phyloP scores from a whole-genome alignment of 1,139 yeast species.

The Taphrina betulina region DNA sequence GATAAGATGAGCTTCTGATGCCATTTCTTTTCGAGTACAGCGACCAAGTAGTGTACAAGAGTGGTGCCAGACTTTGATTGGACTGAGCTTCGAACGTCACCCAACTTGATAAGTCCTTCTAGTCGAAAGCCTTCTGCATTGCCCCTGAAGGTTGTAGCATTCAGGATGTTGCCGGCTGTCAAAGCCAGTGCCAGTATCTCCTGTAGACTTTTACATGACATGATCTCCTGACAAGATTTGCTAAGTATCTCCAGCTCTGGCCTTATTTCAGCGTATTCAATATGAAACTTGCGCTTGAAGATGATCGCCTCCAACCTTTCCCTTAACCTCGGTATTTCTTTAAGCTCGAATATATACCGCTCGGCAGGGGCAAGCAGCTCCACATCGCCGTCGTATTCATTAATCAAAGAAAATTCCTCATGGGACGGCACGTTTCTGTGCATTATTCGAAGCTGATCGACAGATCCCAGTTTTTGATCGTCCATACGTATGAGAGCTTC shows the following conservation, averaged over 20 bases:
- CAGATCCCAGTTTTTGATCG: conserved; percentile 3
- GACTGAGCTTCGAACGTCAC: conserved; percentile 14
- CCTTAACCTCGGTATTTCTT: conserved; percentile 5
- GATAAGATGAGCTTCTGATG: background rate
- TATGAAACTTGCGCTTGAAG: conserved; percentile 13
- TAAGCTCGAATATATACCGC: background rate
- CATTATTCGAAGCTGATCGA: conserved; percentile 18
- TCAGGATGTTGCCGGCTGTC: conserved; percentile 25
- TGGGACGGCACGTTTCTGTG: conserved; percentile 1
- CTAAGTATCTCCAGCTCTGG: conserved; percentile 9
- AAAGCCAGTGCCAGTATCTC: conserved; percentile 8
- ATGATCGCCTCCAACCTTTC: conserved; percentile 17
- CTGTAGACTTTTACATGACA: background rate
- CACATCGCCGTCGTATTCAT: conserved; percentile 15
- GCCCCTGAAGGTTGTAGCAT: conserved; percentile 28
- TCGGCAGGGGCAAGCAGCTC: conserved; percentile 20
- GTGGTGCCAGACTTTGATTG: conserved; percentile 6
- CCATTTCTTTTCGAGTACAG: background rate
- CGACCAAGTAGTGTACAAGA: conserved; percentile 16
- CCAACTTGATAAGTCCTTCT: conserved; percentile 16
- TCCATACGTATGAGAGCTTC: conserved; percentile 24
- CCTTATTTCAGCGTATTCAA: conserved; percentile 14
- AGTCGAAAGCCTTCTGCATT: conserved; percentile 26
- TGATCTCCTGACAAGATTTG: conserved; percentile 19
- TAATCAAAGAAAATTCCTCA: conserved; percentile 12